Conservation (phyloP, 768 basidiomycete genomes). For the Lactarius tabidus region DNA sequence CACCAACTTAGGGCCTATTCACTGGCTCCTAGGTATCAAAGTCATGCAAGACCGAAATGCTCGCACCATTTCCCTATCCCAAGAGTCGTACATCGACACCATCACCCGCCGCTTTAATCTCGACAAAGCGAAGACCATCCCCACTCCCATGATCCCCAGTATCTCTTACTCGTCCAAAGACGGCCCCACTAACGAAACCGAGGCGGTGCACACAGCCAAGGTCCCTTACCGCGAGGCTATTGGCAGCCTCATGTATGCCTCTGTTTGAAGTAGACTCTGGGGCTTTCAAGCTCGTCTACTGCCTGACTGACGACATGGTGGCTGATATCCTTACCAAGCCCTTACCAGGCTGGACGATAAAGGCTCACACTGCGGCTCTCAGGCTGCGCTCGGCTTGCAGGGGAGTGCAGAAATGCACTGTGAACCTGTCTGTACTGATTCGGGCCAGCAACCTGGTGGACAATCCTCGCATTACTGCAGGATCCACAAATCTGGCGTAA, state of each 20-base stretch:
- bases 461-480: no score
- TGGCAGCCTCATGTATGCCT: slow-evolving; percentile 34
- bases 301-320: slow-evolving; percentile 8
- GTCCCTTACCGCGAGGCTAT: slow-evolving; percentile 33
- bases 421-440: background rate
- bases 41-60: slow-evolving; percentile 26
- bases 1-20: slow-evolving; percentile 30
- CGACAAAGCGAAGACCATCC: slow-evolving; percentile 7
- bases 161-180: background rate
- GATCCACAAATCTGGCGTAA: no score
- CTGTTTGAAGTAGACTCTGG: slow-evolving; percentile 15
- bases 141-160: slow-evolving; percentile 18
- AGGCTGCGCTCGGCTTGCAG: no score
- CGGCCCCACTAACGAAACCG: background rate
- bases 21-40: slow-evolving; percentile 34
- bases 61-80: slow-evolving; percentile 22
- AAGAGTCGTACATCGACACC: slow-evolving; percentile 23
- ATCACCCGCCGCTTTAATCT: slow-evolving; percentile 27
- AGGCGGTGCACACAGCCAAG: slow-evolving; percentile 28
- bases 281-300: background rate
- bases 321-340: background rate
- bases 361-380: no score
- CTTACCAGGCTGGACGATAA: no score
- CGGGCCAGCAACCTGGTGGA: no score
- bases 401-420: no score